Conservation (phyloP, 108 stramenopile species). For the Schizochytrium sp. region DNA sequence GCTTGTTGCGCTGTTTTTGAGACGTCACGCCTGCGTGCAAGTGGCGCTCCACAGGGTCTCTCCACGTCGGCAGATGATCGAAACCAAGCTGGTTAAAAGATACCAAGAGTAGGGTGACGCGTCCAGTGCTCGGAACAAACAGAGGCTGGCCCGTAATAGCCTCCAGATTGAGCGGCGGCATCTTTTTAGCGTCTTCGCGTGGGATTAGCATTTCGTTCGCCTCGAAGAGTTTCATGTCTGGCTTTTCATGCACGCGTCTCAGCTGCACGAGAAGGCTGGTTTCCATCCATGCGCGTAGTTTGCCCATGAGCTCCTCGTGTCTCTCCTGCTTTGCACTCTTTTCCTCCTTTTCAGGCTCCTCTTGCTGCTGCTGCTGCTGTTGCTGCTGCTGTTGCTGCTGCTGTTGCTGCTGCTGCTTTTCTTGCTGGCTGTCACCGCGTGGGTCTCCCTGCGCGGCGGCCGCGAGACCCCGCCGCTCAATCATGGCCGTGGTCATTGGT, state of each 20-base stretch:
- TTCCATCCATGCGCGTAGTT: neutral
- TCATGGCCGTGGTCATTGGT: too few species aligned
- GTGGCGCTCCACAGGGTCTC: neutral
- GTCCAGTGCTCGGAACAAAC: neutral
- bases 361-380: neutral
- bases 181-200: neutral
- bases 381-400: neutral
- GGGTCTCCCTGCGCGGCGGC: neutral
- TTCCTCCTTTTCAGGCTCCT: neutral
- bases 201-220: neutral
- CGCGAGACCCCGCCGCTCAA: too few species aligned
- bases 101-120: neutral
- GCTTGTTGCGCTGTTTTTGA: neutral
- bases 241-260: neutral
- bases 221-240: constrained; percentile 11
- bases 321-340: neutral
- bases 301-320: neutral
- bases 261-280: constrained; percentile 3
- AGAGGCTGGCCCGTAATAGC: neutral
- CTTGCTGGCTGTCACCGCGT: neutral
- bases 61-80: neutral
- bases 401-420: neutral
- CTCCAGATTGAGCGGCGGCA: neutral
- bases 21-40: neutral
- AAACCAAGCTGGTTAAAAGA: neutral